These are phyloP conservation scores for Tuber calosporum DNA, from an alignment of 495 filamentous ascomycete genomes.

Conservation along the genomic window DNA sequence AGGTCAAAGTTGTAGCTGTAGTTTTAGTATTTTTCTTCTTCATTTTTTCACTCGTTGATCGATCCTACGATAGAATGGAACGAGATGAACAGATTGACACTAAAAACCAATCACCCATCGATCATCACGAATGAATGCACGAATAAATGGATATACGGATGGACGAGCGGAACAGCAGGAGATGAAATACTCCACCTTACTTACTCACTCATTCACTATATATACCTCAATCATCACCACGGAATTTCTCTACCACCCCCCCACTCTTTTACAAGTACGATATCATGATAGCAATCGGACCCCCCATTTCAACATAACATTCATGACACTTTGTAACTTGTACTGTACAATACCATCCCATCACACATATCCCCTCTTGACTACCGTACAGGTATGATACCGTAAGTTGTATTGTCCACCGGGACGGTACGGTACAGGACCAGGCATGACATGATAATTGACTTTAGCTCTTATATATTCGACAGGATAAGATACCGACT, in stretches of 20 bases:
- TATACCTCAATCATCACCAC: not conserved
- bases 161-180: not conserved
- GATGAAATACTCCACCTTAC: not conserved
- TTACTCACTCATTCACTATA: not conserved
- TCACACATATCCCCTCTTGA: too few relatives aligned
- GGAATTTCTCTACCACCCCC: not conserved
- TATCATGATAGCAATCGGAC: not conserved
- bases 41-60: not conserved
- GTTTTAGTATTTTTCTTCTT: not conserved
- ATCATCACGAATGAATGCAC: not conserved
- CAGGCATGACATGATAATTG: too few relatives aligned
- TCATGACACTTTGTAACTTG: too few relatives aligned
- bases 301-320: too few relatives aligned
- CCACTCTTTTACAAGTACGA: not conserved
- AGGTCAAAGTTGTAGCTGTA: constrained; percentile 2
- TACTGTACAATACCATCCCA: too few relatives aligned
- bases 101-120: not conserved
- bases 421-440: too few relatives aligned
- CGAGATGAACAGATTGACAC: not conserved
- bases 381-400: too few relatives aligned
- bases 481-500: too few relatives aligned
- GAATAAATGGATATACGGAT: not conserved
- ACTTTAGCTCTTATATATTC: too few relatives aligned
- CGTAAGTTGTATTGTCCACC: too few relatives aligned
- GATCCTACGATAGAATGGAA: not conserved